Evolutionary conservation across 768 basidiomycete genomes (phyloP), one percentile per base, ranked within the genome.

Genomic region (Leccinum aurantiacum): DNA sequence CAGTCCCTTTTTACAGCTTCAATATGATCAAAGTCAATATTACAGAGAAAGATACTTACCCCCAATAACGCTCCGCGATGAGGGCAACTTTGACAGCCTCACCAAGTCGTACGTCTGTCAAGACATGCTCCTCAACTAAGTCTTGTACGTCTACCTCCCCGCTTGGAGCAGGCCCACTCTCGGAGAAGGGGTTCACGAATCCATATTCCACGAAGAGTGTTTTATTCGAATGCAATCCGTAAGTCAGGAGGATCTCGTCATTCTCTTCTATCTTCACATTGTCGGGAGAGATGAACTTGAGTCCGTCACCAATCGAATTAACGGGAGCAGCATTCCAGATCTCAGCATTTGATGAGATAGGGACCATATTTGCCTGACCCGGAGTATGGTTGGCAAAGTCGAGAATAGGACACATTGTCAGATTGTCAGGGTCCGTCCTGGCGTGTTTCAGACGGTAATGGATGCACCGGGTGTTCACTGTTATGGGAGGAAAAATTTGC

Each of bases 401-500:
- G 55, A 97, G 78, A 35, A 97, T 79, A 9, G 96, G 96, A 61
- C 91, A 91, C 59, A 98, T 79, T 0, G 94, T 91, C 60, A 95
- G 75, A 68, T 96, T 95, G 71, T 93, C 84, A 29, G 84, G 79
- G 65, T 87, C 79, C 11, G 81, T 78, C 53, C 74, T 78, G 17
- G 73, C 69, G 29, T 74, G 67, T 63, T 77, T 82, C 47, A 87
- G 72, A 60, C 82, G 86, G 69, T 86, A 84, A 72, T 85, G 94
- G 22, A 98, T 84, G 70, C 90, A 94, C 52, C 96, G 86, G 6
- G 95, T 98, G 72, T 98, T 98, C 59, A 97, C 93, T 94, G 66
- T 63, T 53, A 37, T 22, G 24, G 19, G 52, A 47, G 60, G 56
- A 59, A 53, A 54, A 6, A 27, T 53, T 52, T 47, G 50, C 51